Evolutionary conservation across 2,329 filamentous ascomycete genomes (phyloP).

Genomic region (Colletotrichum sp.): DNA sequence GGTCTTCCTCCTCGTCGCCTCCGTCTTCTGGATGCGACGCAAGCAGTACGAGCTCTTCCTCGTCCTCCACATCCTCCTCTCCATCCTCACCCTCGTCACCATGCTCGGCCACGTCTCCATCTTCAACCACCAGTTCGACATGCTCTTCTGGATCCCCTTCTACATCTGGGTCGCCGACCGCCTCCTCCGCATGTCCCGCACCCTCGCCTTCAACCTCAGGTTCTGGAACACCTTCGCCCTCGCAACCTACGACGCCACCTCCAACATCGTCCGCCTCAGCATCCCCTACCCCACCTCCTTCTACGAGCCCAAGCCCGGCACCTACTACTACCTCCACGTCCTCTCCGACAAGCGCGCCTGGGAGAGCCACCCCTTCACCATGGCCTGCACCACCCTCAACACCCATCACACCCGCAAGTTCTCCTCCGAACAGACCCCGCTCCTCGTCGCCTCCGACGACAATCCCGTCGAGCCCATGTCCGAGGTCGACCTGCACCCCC

Average conservation of each 20-base stretch:
- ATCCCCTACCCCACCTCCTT: conserved; percentile 38
- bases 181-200: conserved; percentile 46
- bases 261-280: conserved; percentile 47
- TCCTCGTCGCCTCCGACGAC: conserved; percentile 28
- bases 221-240: conserved; percentile 40
- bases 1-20: conserved; percentile 51
- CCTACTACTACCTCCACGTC: conserved; percentile 51
- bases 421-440: conserved; percentile 34
- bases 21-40: conserved; percentile 56
- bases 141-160: conserved; percentile 54
- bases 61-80: conserved; percentile 55
- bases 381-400: conserved; percentile 34
- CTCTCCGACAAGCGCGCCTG: conserved; percentile 44
- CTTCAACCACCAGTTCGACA: conserved; percentile 53
- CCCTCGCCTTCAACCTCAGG: conserved; percentile 42
- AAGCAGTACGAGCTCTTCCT: conserved; percentile 59
- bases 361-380: conserved; percentile 58
- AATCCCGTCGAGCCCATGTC: conserved; percentile 6
- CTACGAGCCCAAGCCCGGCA: conserved; percentile 43
- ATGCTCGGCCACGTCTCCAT: conserved; percentile 62
- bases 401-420: conserved; percentile 18
- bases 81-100: conserved; percentile 52
- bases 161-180: conserved; percentile 57
- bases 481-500: conserved; percentile 4
- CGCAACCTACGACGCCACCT: conserved; percentile 37